A percentile compares a stretch with the other conserved stretches of the same genome.
These are phyloP conservation scores for Termitomyces sp. DNA, from an alignment of 768 basidiomycete genomes.

Conservation along the genomic window DNA sequence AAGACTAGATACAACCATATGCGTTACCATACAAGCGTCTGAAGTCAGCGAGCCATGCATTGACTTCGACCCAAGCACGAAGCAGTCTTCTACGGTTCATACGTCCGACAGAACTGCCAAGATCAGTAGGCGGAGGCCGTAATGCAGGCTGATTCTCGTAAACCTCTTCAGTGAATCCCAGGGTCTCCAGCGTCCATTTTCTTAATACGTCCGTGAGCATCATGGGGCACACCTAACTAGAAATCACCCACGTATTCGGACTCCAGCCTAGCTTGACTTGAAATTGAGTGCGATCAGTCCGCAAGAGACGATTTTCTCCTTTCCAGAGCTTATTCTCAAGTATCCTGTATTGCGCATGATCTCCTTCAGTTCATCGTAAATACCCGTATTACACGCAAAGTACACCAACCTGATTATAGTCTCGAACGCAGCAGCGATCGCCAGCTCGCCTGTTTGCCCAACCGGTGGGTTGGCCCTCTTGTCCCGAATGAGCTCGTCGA, in stretches of 20 bases:
- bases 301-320: conserved; percentile 37
- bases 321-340: conserved; percentile 75
- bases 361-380: neutral
- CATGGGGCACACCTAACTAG: conserved; percentile 48
- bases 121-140: conserved; percentile 51
- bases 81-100: conserved; percentile 57
- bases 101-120: conserved; percentile 36
- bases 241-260: conserved; percentile 15
- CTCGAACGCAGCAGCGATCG: conserved; percentile 55
- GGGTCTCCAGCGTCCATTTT: conserved; percentile 37
- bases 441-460: conserved; percentile 49
- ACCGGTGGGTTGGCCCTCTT: conserved; percentile 52
- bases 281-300: conserved; percentile 8
- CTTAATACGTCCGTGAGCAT: conserved; percentile 18
- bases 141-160: conserved; percentile 39
- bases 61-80: conserved; percentile 76
- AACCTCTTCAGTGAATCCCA: conserved; percentile 37
- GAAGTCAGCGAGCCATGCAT: conserved; percentile 62
- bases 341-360: conserved; percentile 36
- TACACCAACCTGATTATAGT: conserved; percentile 57
- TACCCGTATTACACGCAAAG: neutral
- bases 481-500: conserved; percentile 61
- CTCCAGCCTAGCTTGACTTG: conserved; percentile 9
- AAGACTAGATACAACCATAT: neutral
- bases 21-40: conserved; percentile 38